Base-by-base conservation (phyloP, 164 flowering plant species). In the Euptelea pleiosperma region DNA sequence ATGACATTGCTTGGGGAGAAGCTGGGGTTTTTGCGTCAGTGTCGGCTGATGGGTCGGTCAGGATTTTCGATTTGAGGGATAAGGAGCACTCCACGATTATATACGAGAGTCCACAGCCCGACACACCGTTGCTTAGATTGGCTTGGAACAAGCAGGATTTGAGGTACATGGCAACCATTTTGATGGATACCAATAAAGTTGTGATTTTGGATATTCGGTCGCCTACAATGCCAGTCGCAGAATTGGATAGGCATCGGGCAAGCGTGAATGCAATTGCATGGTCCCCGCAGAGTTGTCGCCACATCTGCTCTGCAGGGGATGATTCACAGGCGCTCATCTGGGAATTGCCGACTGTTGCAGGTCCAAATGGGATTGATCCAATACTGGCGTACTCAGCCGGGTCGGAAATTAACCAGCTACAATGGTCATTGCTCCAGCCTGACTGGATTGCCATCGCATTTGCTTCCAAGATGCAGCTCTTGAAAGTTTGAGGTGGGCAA, bases 101-200 rank as follows among this genome's bases (percentile, higher is more conserved):
- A 16, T 92, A 89, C 44, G 96, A 92, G 80, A 84, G 91, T 52
- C 89, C 98, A 2, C 76, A 70, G 54, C 95, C 93, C 0, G 96
- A 87, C 43, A 84, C 93, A 0, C 96, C 96, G 0, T 58, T 92
- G 70, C 76, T 92, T 6, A 70, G 98, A 29, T 56, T 92, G 57
- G 89, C 91, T n/a, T 92, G 98, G 98, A 92, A 92, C 70, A 89
- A 84, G 81, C 89, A 80, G 79, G 98, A 92, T 59, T 66, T 82
- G 60, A 77, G 91, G 76, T 81, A 81, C 61, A 84, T 59, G 41
- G 62, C 62, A 0, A 84, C 97, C 1, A 72, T 80, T 22, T 58
- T 84, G 71, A 87, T 90, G 97, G 97, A 87, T 49, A 76, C 80
- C 64, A 77, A 77, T 45, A 85, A 79, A 40, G 78, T 87, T 61